Base-by-base conservation (phyloP, 495 filamentous ascomycete genomes). In the Amphirosellinia nigrospora region DNA sequence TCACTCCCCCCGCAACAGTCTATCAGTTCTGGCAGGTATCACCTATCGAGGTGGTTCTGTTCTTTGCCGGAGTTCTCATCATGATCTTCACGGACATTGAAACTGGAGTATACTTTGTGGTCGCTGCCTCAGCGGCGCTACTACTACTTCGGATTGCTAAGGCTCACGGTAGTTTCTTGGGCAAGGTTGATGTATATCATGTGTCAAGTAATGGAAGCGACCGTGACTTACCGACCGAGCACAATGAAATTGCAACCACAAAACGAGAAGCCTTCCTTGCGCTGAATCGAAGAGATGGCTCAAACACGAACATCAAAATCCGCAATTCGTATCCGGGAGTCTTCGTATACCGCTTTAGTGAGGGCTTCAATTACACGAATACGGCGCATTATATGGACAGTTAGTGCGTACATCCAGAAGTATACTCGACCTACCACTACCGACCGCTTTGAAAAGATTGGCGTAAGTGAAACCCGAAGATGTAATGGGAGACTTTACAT, bases 361-460 rank as follows among this genome's bases (percentile, higher is more conserved):
- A 87, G 58, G 79, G 83, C 16, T 84, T 87, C 68, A 87, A 85
- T 70, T 87, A 87, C 67, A 74, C 83, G 70, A 87, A 87, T 71
- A 79, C 79, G 23, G 82, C 83, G 3, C 82, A 77, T 13, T 83
- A 86, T 48, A 74, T 86, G 41, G 84, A 86, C 68, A 74, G 36
- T 67, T 87, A 45, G 82, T 82, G 4, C 81, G 34, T 74, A 81
- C 41, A 81, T 84, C 53, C 83, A 77, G 48, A 79, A 79, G 64
- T 76, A 73, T 43, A 86, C 80, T 13, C 80, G 83, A 1, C 76
- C 77, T 23, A 82, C 82, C 0, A 75, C 80, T 38, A 66, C 77
- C 0, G 69, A 77, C 56, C 79, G 76, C 58, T 78, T 73, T 28
- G 77, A 73, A 28, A 83, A 82, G 68, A 58, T 82, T 36, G 80